Conservation (phyloP, 2,329 filamentous ascomycete genomes). For the Neurospora crassa region DNA sequence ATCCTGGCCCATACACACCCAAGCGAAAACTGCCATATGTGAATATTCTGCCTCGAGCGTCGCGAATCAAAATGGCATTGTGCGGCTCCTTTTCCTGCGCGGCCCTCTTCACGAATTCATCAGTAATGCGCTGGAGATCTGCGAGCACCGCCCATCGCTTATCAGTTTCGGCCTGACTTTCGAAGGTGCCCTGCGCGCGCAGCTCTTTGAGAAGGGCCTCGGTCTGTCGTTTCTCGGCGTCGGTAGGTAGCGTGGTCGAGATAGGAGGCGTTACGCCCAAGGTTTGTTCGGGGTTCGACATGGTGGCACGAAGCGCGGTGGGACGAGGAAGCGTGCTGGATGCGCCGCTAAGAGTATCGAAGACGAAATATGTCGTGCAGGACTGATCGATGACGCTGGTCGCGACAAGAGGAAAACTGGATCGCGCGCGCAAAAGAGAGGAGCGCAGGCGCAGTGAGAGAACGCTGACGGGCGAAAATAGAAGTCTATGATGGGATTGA, state of each 20-base stretch:
- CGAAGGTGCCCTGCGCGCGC: conserved; percentile 84
- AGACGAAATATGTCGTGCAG: neutral
- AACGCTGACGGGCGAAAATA: neutral
- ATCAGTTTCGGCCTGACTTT: conserved; percentile 70
- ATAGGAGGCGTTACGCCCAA: conserved; percentile 76
- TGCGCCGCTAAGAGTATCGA: neutral
- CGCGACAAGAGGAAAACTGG: neutral
- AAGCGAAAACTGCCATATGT: conserved; percentile 94
- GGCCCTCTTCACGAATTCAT: conserved; percentile 80
- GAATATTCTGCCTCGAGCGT: conserved; percentile 85
- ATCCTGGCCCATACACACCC: conserved; percentile 88
- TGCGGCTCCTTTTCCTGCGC: conserved; percentile 62
- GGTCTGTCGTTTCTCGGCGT: conserved; percentile 66
- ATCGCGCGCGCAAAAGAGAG: neutral
- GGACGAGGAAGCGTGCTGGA: neutral
- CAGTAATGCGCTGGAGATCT: conserved; percentile 67
- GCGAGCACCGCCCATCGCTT: conserved; percentile 66
- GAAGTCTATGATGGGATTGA: neutral
- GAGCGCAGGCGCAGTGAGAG: neutral
- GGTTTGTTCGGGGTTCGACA: conserved; percentile 20
- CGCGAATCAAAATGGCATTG: conserved; percentile 67
- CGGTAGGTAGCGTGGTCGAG: conserved; percentile 65
- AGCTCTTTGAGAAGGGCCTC: conserved; percentile 75
- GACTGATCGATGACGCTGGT: neutral
- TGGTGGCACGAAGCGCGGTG: conserved; percentile 6